Percentiles rank a stretch among this genome's conserved stretches.
phyloP scores from a whole-genome alignment of 352 stramenopile species.

The Globisporangium spiculum region DNA sequence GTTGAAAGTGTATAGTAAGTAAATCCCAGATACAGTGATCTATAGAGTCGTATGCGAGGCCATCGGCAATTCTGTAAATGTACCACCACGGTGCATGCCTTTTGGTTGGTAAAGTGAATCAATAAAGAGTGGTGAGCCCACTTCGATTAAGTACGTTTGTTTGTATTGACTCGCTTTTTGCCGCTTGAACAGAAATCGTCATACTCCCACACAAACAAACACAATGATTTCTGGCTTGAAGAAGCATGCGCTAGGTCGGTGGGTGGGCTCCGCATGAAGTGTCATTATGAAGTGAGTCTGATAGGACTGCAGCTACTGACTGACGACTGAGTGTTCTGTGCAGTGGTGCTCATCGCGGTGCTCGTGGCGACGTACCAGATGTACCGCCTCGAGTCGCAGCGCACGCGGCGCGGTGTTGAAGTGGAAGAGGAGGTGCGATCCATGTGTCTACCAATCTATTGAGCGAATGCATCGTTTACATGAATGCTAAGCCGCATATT shows the following conservation, averaged over 20 bases:
- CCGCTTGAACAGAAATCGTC: neutral
- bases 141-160: neutral
- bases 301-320: neutral
- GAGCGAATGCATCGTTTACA: neutral
- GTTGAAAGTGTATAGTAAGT: neutral
- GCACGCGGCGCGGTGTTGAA: conserved; percentile 20
- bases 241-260: conserved; percentile 41
- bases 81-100: no score
- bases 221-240: conserved; percentile 15
- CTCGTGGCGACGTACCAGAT: conserved; percentile 61
- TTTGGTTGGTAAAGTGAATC: no score
- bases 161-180: neutral
- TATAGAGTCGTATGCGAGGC: no score
- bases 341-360: conserved; percentile 61
- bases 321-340: neutral
- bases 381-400: conserved; percentile 46
- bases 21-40: neutral
- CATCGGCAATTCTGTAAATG: neutral
- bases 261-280: neutral
- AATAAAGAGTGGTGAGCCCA: no score
- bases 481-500: neutral
- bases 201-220: neutral
- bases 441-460: neutral
- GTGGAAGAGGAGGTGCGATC: conserved; percentile 40
- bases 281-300: neutral